These are phyloP conservation scores for Haplosporangium gracile DNA, from an alignment of 192 early-diverging fungal species.

Conservation along the genomic window DNA sequence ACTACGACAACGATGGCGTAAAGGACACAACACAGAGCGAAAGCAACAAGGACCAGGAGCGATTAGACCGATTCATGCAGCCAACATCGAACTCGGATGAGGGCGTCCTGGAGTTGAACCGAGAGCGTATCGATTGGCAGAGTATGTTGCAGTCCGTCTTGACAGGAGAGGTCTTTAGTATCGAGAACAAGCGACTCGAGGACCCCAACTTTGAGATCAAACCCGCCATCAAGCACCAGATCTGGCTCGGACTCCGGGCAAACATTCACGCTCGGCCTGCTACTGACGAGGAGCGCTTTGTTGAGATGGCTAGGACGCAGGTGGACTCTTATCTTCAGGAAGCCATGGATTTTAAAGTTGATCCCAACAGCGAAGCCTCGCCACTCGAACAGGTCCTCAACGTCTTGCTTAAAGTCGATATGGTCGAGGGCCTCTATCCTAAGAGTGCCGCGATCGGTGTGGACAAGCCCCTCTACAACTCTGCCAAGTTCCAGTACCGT, in stretches of 20 bases:
- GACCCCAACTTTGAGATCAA: constrained; percentile 55
- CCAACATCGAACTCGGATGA: constrained; percentile 48
- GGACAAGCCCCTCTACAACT: constrained; percentile 79
- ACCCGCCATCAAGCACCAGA: constrained; percentile 63
- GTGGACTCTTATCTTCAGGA: constrained; percentile 69
- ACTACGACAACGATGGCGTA: constrained; percentile 47
- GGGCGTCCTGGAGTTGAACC: constrained; percentile 43
- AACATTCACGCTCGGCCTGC: constrained; percentile 70
- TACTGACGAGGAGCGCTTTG: constrained; percentile 73
- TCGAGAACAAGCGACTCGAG: constrained; percentile 81
- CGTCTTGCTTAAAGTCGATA: constrained; percentile 81
- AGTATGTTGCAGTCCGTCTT: constrained; percentile 87
- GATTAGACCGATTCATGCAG: constrained; percentile 51
- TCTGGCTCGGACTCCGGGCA: constrained; percentile 84
- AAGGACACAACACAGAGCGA: neutral
- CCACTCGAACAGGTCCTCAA: constrained; percentile 74
- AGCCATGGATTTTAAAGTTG: constrained; percentile 73
- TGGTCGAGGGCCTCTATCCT: constrained; percentile 84
- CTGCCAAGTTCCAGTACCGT: constrained; percentile 74
- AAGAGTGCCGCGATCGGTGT: constrained; percentile 67
- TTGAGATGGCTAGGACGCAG: constrained; percentile 75
- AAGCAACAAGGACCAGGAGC: constrained; percentile 49
- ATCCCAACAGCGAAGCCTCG: constrained; percentile 36
- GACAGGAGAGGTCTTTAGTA: constrained; percentile 85
- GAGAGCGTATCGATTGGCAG: constrained; percentile 88